phyloP scores from a whole-genome alignment of 2,329 filamentous ascomycete species.

The Metarhizium brunneum region DNA sequence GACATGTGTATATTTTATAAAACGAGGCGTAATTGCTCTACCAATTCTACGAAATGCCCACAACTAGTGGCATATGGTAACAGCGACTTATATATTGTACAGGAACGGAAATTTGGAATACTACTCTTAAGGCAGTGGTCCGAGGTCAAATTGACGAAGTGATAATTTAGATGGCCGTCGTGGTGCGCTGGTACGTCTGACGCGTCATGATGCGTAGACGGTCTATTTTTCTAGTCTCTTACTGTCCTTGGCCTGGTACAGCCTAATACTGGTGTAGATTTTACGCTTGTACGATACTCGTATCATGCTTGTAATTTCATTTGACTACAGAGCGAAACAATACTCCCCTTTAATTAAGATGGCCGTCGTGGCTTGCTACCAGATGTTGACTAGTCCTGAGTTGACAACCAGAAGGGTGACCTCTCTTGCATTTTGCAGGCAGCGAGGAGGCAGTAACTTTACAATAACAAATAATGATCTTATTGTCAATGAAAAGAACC shows the following conservation, averaged over 20 bases:
- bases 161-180: not conserved
- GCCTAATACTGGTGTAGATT: no score
- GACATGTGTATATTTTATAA: not conserved
- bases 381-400: no score
- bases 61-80: not conserved
- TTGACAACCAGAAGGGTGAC: no score
- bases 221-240: no score
- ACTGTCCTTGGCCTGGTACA: no score
- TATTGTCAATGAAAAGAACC: not conserved
- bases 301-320: no score
- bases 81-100: not conserved
- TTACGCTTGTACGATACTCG: no score
- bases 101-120: not conserved
- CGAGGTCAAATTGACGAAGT: not conserved
- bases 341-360: not conserved
- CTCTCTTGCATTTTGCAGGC: no score
- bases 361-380: not conserved
- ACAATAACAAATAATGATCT: no score
- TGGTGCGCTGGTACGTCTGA: not conserved
- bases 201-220: no score
- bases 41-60: not conserved
- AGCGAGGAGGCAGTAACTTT: no score
- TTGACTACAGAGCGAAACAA: no score
- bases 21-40: not conserved
- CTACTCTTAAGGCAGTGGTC: not conserved